phyloP scores from a whole-genome alignment of 352 stramenopile species.

The Saprolegnia diclina region DNA sequence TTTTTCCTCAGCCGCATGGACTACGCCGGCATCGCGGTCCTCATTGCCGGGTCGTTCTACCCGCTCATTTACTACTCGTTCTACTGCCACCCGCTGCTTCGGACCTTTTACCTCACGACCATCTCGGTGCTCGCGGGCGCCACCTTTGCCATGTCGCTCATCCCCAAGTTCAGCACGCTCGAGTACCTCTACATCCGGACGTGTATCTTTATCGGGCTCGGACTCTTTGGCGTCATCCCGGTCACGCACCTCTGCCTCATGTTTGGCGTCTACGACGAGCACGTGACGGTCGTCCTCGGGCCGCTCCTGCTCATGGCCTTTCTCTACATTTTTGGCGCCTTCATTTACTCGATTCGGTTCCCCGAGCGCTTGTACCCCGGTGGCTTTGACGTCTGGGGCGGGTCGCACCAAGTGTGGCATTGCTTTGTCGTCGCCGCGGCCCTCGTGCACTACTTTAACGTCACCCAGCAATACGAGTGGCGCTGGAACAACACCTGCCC shows the following conservation, averaged over 20 bases:
- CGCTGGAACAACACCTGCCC: slow-evolving; percentile 73
- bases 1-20: slow-evolving; percentile 74
- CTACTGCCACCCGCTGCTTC: slow-evolving; percentile 57
- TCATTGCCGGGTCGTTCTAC: slow-evolving; percentile 82
- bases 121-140: slow-evolving; percentile 67
- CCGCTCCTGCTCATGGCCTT: slow-evolving; percentile 69
- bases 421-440: slow-evolving; percentile 77
- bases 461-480: slow-evolving; percentile 83
- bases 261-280: slow-evolving; percentile 66
- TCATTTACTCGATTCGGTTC: slow-evolving; percentile 82
- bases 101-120: slow-evolving; percentile 46
- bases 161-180: slow-evolving; percentile 62
- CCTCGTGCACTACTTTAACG: slow-evolving; percentile 78
- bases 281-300: slow-evolving; percentile 79
- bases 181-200: slow-evolving; percentile 75
- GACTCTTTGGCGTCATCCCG: slow-evolving; percentile 71
- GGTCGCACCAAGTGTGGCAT: slow-evolving; percentile 85
- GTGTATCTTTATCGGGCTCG: slow-evolving; percentile 67
- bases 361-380: slow-evolving; percentile 79
- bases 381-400: slow-evolving; percentile 79
- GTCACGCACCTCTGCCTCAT: slow-evolving; percentile 68
- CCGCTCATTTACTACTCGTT: slow-evolving; percentile 86
- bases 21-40: slow-evolving; percentile 80
- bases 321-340: slow-evolving; percentile 72
- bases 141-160: slow-evolving; percentile 67